A percentile compares a stretch with the other conserved stretches of the same genome.
phyloP scores from a whole-genome alignment of 257 asterid genomes.

The Solanum boliviense region DNA sequence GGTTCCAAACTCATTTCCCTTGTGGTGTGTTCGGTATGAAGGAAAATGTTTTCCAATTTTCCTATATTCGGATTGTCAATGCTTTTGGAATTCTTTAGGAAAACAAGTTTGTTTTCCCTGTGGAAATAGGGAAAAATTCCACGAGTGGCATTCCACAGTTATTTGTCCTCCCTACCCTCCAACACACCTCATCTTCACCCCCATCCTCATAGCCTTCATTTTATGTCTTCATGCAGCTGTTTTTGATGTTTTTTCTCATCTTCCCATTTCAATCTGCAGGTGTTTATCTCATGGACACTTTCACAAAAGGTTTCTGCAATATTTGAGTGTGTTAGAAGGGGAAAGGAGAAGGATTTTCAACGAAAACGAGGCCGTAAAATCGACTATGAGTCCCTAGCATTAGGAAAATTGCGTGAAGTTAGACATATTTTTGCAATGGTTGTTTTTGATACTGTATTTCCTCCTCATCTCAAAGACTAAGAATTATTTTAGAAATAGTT shows the following conservation, averaged over 20 bases:
- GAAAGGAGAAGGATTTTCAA: constrained; percentile 4
- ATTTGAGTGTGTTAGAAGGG: constrained; percentile 12
- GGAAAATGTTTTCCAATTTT: neutral
- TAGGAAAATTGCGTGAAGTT: constrained; percentile 12
- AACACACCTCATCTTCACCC: neutral
- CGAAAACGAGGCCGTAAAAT: constrained; percentile 13
- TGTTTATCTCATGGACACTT: constrained; percentile 10
- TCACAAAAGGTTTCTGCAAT: constrained; percentile 3
- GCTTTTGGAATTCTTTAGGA: neutral
- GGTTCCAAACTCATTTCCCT: neutral
- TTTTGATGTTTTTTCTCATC: neutral
- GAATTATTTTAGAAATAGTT: neutral
- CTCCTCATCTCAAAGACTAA: neutral
- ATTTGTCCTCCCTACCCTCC: neutral
- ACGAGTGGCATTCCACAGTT: neutral
- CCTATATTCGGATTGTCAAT: neutral
- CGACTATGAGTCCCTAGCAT: constrained; percentile 7
- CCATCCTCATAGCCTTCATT: neutral
- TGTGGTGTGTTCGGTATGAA: neutral
- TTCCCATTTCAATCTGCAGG: neutral
- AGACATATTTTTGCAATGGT: constrained; percentile 15
- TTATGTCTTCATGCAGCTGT: neutral
- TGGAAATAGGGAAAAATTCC: neutral
- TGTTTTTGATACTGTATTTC: constrained; percentile 12
- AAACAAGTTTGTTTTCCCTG: neutral